Conservation (phyloP, 1,284 basidiomycete genomes). For the Ceratobasidium sp. region DNA sequence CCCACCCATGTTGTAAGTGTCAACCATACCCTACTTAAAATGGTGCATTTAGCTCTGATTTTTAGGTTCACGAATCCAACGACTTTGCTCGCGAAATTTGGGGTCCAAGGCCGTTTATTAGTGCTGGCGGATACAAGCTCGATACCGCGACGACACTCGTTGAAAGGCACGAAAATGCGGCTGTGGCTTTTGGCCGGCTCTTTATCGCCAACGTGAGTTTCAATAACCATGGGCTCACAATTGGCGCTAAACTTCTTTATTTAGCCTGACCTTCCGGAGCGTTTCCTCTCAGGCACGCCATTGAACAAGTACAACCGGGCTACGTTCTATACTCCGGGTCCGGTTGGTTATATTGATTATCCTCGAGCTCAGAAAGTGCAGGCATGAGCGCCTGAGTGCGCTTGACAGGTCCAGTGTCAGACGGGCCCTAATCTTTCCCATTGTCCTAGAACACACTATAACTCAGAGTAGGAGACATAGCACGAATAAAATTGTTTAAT, state of each 20-base stretch:
- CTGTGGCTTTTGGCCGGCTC: slow-evolving; percentile 15
- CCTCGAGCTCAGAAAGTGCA: slow-evolving; percentile 45
- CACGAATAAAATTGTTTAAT: no score
- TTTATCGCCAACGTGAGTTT: slow-evolving; percentile 40
- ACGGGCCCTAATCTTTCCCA: no score
- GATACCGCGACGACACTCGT: slow-evolving; percentile 51
- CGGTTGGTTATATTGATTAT: slow-evolving; percentile 52
- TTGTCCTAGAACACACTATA: no score
- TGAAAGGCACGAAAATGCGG: slow-evolving; percentile 13
- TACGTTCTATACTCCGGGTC: slow-evolving; percentile 54
- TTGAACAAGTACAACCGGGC: slow-evolving; percentile 56
- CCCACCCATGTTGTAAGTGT: slow-evolving; percentile 48
- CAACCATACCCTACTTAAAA: background rate
- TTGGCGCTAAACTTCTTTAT: slow-evolving; percentile 6
- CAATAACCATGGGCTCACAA: background rate
- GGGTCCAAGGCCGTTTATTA: slow-evolving; percentile 59
- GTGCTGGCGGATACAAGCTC: slow-evolving; percentile 60
- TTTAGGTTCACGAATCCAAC: slow-evolving; percentile 47
- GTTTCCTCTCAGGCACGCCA: slow-evolving; percentile 55
- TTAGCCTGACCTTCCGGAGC: slow-evolving; percentile 59
- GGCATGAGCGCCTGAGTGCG: background rate
- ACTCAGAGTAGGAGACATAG: no score
- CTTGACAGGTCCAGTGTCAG: background rate
- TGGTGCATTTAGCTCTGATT: no score
- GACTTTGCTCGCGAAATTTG: slow-evolving; percentile 49